Evolutionary conservation across 441 rosid species (phyloP).

Genomic region (Populus hybrid): DNA sequence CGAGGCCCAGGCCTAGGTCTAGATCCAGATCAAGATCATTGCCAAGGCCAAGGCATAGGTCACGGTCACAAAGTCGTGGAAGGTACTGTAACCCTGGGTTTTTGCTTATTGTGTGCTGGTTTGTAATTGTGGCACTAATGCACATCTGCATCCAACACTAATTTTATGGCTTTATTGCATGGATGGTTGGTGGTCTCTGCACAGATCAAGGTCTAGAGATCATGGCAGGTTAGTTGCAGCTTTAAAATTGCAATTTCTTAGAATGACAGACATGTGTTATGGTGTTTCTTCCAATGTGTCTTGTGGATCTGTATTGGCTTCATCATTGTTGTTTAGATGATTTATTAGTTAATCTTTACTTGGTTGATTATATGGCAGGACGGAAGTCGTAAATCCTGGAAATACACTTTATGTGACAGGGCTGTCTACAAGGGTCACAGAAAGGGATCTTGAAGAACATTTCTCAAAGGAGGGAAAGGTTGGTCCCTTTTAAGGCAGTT

Average conservation of each 20-base stretch:
- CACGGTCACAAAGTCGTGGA: slow-evolving; percentile 70
- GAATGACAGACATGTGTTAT: not conserved
- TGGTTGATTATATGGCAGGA: slow-evolving; percentile 34
- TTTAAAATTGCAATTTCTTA: not conserved
- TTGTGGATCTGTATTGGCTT: not conserved
- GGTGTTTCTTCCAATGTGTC: not conserved
- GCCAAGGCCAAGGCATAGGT: slow-evolving; percentile 55
- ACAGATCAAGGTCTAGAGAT: slow-evolving; percentile 80
- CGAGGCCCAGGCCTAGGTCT: slow-evolving; percentile 50
- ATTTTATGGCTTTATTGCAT: slow-evolving; percentile 17
- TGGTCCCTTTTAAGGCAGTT: not conserved
- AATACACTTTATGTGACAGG: slow-evolving; percentile 94
- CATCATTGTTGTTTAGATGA: not conserved
- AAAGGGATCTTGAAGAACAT: slow-evolving; percentile 87
- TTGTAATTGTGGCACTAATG: not conserved
- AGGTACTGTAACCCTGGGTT: slow-evolving; percentile 41
- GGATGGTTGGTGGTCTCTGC: slow-evolving; percentile 21
- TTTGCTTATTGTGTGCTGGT: not conserved
- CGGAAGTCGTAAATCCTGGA: slow-evolving; percentile 55
- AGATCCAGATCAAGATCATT: slow-evolving; percentile 41
- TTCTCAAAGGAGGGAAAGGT: slow-evolving; percentile 99
- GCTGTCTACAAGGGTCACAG: slow-evolving; percentile 83
- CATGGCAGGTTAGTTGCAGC: slow-evolving; percentile 67
- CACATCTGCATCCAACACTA: not conserved
- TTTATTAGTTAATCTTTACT: slow-evolving; percentile 1